Conservation (phyloP, 2,329 filamentous ascomycete species). For the Paraphoma chrysanthemicola region DNA sequence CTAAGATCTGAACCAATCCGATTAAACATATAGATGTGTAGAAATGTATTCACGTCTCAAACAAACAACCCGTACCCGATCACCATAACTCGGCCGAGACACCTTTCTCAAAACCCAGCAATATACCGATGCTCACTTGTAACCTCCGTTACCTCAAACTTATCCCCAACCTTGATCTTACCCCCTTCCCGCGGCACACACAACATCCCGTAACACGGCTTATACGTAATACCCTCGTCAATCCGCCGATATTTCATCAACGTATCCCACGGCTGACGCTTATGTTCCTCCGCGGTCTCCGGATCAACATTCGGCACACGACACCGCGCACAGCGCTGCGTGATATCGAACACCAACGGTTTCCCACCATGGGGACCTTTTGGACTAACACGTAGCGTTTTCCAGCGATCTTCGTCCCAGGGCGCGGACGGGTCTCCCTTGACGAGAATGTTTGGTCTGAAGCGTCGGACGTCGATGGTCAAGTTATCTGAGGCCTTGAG, state of each 20-base stretch:
- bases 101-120: constrained; percentile 34
- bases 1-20: constrained; percentile 22
- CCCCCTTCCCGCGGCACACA: constrained; percentile 67
- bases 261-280: constrained; percentile 67
- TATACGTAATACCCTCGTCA: constrained; percentile 67
- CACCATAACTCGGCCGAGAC: background rate
- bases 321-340: constrained; percentile 66
- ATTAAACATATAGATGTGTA: background rate
- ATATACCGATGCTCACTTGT: constrained; percentile 65
- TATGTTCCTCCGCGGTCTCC: constrained; percentile 65
- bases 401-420: constrained; percentile 71
- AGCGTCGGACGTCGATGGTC: constrained; percentile 62
- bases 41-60: background rate
- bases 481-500: constrained; percentile 56
- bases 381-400: constrained; percentile 57
- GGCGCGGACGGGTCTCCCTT: constrained; percentile 55
- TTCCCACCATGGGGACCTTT: constrained; percentile 7
- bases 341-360: constrained; percentile 61
- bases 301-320: constrained; percentile 71
- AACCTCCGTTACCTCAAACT: constrained; percentile 63
- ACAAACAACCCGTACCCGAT: background rate
- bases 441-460: constrained; percentile 70
- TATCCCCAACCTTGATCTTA: constrained; percentile 63
- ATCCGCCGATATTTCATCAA: constrained; percentile 67
- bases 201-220: constrained; percentile 73